Conservation (phyloP, 2,329 filamentous ascomycete genomes). For the Geosmithia morbida region DNA sequence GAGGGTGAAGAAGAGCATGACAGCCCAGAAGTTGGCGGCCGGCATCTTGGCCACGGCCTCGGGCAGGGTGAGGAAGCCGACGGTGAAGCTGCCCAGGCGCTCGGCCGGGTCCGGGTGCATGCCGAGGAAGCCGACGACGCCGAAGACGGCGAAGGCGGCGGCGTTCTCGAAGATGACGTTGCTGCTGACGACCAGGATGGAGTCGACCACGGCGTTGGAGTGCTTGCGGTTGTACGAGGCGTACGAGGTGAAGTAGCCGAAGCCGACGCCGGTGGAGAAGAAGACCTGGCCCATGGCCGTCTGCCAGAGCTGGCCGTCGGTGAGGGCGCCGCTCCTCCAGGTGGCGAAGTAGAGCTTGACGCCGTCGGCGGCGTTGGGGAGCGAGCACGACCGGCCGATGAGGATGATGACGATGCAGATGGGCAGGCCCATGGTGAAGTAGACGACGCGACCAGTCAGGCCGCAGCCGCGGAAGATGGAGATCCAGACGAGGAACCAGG, state of each 20-base stretch:
- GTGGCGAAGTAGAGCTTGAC: slow-evolving; percentile 30
- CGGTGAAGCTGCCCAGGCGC: slow-evolving; percentile 32
- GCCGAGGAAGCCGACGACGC: slow-evolving; percentile 29
- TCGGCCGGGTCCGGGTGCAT: slow-evolving; percentile 14
- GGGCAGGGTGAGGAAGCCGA: slow-evolving; percentile 38
- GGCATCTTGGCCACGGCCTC: slow-evolving; percentile 39
- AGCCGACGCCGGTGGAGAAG: slow-evolving; percentile 29
- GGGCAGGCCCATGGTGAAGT: slow-evolving; percentile 47
- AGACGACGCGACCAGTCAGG: slow-evolving; percentile 41
- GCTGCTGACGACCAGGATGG: slow-evolving; percentile 34
- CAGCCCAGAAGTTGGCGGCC: slow-evolving; percentile 37
- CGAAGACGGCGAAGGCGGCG: slow-evolving; percentile 26
- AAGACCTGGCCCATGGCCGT: slow-evolving; percentile 44
- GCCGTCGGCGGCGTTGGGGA: slow-evolving; percentile 37
- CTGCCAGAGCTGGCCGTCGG: slow-evolving; percentile 38
- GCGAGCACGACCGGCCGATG: slow-evolving; percentile 36
- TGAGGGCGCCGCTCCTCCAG: slow-evolving; percentile 33
- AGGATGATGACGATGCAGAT: slow-evolving; percentile 42
- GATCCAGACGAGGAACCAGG: slow-evolving; percentile 45
- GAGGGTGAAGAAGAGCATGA: slow-evolving; percentile 37
- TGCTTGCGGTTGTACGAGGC: slow-evolving; percentile 38
- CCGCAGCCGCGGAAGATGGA: slow-evolving; percentile 45
- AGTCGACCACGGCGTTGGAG: slow-evolving; percentile 38
- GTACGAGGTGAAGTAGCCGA: slow-evolving; percentile 40
- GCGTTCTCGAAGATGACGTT: slow-evolving; percentile 38